phyloP scores from a whole-genome alignment of 805 yeast genomes.

The Hanseniaspora jakobsenii region DNA sequence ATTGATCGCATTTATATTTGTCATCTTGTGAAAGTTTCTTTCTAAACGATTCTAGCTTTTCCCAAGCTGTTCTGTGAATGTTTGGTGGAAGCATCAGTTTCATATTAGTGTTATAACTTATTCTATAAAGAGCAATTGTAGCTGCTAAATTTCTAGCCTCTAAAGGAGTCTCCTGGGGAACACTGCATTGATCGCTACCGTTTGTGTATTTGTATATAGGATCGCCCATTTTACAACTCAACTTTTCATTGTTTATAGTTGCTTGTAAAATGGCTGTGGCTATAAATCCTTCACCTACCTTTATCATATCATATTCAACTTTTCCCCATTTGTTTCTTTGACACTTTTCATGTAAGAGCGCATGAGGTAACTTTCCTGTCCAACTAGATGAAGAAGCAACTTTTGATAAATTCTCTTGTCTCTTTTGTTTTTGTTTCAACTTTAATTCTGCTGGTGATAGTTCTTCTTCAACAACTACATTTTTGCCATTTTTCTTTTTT shows the following conservation, averaged over 20 bases:
- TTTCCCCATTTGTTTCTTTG: conserved; percentile 84
- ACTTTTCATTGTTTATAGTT: conserved; percentile 58
- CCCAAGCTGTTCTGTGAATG: conserved; percentile 64
- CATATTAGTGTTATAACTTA: conserved; percentile 69
- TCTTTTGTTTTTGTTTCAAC: conserved; percentile 21
- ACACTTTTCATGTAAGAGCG: conserved; percentile 72
- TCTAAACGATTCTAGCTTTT: conserved; percentile 51
- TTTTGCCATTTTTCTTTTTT: conserved; percentile 13
- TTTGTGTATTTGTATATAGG: conserved; percentile 34
- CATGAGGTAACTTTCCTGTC: conserved; percentile 91
- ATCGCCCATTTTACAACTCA: conserved; percentile 43
- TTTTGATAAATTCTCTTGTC: conserved; percentile 32
- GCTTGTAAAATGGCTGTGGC: conserved; percentile 56
- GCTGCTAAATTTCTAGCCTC: conserved; percentile 90
- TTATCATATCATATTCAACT: conserved; percentile 63
- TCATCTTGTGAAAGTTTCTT: conserved; percentile 36
- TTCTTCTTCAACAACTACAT: conserved; percentile 18
- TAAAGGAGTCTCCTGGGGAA: conserved; percentile 65
- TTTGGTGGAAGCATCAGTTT: conserved; percentile 78
- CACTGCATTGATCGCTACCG: conserved; percentile 34
- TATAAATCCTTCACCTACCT: conserved; percentile 43
- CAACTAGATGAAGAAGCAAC: conserved; percentile 65
- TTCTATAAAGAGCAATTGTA: conserved; percentile 69
- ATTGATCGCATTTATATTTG: conserved; percentile 33
- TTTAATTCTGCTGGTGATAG: conserved; percentile 17